phyloP scores from a whole-genome alignment of 1,284 basidiomycete species.

The Takashimella tepidaria region DNA sequence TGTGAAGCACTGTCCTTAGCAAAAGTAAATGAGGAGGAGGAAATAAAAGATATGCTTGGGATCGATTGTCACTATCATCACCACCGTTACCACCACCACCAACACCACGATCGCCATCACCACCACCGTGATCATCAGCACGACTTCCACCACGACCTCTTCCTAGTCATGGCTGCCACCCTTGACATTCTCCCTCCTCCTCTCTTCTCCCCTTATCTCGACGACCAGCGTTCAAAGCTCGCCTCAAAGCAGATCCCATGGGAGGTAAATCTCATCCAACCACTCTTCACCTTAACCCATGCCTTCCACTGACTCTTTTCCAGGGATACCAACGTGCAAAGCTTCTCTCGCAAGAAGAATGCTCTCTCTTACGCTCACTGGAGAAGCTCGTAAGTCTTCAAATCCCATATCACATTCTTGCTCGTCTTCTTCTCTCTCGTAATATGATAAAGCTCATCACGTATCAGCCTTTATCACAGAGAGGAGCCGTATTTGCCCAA shows the following conservation, averaged over 20 bases:
- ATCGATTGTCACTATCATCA: background rate
- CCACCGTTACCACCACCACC: background rate
- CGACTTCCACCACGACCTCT: background rate
- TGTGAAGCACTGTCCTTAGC: too few species aligned
- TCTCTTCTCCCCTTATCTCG: constrained; percentile 73
- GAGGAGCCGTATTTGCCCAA: constrained; percentile 66
- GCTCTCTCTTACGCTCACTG: constrained; percentile 83
- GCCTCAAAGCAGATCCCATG: constrained; percentile 87
- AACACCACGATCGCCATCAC: background rate
- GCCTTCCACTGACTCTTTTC: constrained; percentile 5
- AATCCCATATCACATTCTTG: background rate
- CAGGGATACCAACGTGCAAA: constrained; percentile 94
- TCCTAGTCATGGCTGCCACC: constrained; percentile 22
- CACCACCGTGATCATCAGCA: background rate
- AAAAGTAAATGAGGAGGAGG: too few species aligned
- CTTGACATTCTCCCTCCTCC: constrained; percentile 64
- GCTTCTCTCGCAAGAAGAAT: constrained; percentile 81
- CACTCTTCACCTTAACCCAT: background rate
- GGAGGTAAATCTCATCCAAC: constrained; percentile 62
- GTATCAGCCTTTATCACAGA: constrained; percentile 59
- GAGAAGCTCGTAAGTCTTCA: constrained; percentile 56
- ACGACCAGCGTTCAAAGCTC: constrained; percentile 81
- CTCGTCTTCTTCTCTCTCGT: background rate
- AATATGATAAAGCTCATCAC: constrained; percentile 3
- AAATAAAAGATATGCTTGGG: too few species aligned